phyloP scores from a whole-genome alignment of 2,329 filamentous ascomycete genomes.

The Ophiostoma sp. region DNA sequence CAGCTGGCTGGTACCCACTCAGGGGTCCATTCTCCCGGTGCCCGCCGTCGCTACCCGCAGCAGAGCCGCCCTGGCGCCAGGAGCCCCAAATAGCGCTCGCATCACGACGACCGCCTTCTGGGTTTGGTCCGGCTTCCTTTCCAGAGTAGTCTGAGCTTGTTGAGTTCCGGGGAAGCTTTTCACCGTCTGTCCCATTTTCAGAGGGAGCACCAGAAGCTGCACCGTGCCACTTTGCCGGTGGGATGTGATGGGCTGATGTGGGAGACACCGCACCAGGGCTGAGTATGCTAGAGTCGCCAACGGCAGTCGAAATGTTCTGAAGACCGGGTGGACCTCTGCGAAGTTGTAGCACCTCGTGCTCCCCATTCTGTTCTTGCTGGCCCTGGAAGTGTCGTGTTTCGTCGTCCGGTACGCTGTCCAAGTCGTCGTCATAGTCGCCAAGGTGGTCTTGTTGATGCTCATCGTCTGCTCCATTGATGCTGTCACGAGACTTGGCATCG shows the following conservation, averaged over 20 bases:
- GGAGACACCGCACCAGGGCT: slow-evolving; percentile 41
- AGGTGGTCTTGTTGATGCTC: slow-evolving; percentile 20
- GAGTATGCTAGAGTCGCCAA: slow-evolving; percentile 35
- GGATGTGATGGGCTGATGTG: slow-evolving; percentile 39
- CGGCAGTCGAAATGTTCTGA: slow-evolving; percentile 30
- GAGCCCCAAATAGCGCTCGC: slow-evolving; percentile 65
- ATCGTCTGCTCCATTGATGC: slow-evolving; percentile 25
- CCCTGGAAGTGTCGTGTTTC: not conserved
- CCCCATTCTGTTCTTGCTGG: not conserved
- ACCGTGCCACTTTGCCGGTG: slow-evolving; percentile 37
- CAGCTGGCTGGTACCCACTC: slow-evolving; percentile 69
- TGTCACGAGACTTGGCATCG: slow-evolving; percentile 33
- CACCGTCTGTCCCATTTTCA: slow-evolving; percentile 49
- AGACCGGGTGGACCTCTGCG: not conserved
- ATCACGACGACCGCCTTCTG: slow-evolving; percentile 44
- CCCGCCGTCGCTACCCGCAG: slow-evolving; percentile 53
- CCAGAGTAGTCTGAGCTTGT: slow-evolving; percentile 32
- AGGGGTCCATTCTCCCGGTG: slow-evolving; percentile 54
- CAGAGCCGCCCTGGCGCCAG: slow-evolving; percentile 62
- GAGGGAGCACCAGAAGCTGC: slow-evolving; percentile 41
- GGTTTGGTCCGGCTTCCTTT: slow-evolving; percentile 34
- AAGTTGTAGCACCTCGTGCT: not conserved
- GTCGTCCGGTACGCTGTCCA: slow-evolving; percentile 9
- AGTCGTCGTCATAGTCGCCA: slow-evolving; percentile 11
- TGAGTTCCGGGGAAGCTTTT: slow-evolving; percentile 39